phyloP scores from a whole-genome alignment of 2,329 filamentous ascomycete genomes.

The Cercospora beticola region DNA sequence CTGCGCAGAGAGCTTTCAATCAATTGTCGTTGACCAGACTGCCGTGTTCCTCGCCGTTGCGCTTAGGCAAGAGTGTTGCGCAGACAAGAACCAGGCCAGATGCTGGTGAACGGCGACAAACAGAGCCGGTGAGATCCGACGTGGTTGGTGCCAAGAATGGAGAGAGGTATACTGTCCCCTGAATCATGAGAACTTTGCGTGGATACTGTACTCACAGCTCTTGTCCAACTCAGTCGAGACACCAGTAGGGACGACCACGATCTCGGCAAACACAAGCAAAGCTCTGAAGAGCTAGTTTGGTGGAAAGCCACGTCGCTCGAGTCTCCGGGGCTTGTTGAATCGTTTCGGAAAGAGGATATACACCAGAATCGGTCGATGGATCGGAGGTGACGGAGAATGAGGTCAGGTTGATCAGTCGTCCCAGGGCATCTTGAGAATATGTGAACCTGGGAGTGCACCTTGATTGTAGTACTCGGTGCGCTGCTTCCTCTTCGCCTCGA shows the following conservation, averaged over 20 bases:
- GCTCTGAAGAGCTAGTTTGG: not conserved
- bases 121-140: not conserved
- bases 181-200: not conserved
- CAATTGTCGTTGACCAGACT: constrained; percentile 4
- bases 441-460: constrained; percentile 39
- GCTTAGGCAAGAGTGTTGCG: not conserved
- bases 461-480: constrained; percentile 38
- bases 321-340: not conserved
- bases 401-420: constrained; percentile 7
- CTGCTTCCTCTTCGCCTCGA: constrained; percentile 42
- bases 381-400: not conserved
- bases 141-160: not conserved
- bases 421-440: constrained; percentile 26
- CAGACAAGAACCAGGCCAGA: not conserved
- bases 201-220: not conserved
- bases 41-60: constrained; percentile 2
- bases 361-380: not conserved
- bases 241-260: not conserved
- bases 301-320: constrained; percentile 1
- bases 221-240: not conserved
- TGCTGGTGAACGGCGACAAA: not conserved
- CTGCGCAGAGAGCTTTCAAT: constrained; percentile 6
- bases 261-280: not conserved
- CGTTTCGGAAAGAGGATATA: not conserved
- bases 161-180: not conserved